Evolutionary conservation across 768 basidiomycete species (phyloP).

Genomic region (Tephrocybe sp.): DNA sequence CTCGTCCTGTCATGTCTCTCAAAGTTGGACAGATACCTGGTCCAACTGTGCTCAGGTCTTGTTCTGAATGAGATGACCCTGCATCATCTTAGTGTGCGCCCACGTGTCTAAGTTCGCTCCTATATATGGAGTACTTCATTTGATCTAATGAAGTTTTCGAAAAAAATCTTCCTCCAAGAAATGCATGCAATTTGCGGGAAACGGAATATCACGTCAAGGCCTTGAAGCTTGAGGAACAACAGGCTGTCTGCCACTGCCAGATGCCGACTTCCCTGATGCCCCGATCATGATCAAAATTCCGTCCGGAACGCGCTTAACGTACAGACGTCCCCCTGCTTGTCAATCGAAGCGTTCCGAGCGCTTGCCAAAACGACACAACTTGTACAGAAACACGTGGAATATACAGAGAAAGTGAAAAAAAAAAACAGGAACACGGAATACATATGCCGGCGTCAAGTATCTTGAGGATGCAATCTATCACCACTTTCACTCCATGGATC

Average conservation of each 20-base stretch:
- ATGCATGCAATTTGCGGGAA: neutral
- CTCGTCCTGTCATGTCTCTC: slow-evolving; percentile 1
- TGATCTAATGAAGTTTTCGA: neutral
- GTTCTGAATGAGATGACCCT: too few relatives aligned
- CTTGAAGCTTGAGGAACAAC: slow-evolving; percentile 1
- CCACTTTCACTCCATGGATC: slow-evolving; percentile 43
- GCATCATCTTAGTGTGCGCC: neutral
- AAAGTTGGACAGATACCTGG: too few relatives aligned
- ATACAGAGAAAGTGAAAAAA: neutral
- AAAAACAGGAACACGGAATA: neutral
- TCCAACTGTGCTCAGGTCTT: too few relatives aligned
- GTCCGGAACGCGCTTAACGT: neutral
- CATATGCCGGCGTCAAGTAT: slow-evolving; percentile 21
- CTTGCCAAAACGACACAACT: neutral
- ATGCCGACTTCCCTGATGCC: slow-evolving; percentile 10
- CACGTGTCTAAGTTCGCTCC: neutral
- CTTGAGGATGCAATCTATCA: slow-evolving; percentile 32
- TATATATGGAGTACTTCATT: neutral
- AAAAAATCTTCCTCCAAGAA: neutral
- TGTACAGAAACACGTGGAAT: neutral
- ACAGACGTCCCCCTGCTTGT: neutral
- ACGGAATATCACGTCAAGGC: slow-evolving; percentile 2
- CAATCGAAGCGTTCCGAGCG: slow-evolving; percentile 13
- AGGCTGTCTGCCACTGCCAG: slow-evolving; percentile 8
- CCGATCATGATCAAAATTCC: slow-evolving; percentile 6